Conservation (phyloP, 129 eudicot genomes). For the Lactuca saligna region DNA sequence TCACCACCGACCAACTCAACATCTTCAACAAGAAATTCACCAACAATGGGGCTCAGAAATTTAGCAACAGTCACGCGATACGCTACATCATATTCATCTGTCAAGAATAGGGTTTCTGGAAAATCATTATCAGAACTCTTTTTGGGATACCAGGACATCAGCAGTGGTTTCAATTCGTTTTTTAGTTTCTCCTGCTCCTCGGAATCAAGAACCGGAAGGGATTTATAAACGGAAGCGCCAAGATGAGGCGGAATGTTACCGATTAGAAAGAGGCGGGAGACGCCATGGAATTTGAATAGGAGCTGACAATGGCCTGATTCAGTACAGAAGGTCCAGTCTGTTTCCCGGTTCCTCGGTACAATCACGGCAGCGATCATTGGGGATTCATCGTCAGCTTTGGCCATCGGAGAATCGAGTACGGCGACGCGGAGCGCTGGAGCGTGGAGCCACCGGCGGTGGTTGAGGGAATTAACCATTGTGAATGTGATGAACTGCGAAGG, state of each 20-base stretch:
- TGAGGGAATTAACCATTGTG: neutral
- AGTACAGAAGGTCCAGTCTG: slow-evolving; percentile 27
- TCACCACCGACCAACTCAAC: slow-evolving; percentile 44
- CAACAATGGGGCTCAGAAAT: slow-evolving; percentile 56
- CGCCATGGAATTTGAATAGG: slow-evolving; percentile 32
- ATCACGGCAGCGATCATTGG: neutral
- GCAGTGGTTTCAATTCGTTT: slow-evolving; percentile 32
- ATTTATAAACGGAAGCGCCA: slow-evolving; percentile 24
- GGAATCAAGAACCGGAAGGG: slow-evolving; percentile 12
- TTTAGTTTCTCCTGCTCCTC: slow-evolving; percentile 19
- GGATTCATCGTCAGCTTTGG: neutral
- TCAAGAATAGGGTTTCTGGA: slow-evolving; percentile 45
- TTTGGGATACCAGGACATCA: slow-evolving; percentile 58
- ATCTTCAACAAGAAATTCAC: slow-evolving; percentile 78
- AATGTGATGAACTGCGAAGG: neutral
- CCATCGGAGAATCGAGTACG: neutral
- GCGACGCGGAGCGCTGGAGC: neutral
- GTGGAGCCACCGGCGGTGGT: neutral
- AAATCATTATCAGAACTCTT: slow-evolving; percentile 32
- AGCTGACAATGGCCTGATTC: slow-evolving; percentile 74
- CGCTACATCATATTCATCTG: slow-evolving; percentile 59
- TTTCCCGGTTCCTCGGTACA: neutral
- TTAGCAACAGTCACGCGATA: slow-evolving; percentile 42
- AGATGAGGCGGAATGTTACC: slow-evolving; percentile 31
- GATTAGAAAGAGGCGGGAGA: slow-evolving; percentile 79